Percentiles rank a stretch among this genome's conserved stretches.
Conservation (phyloP, 208 protist species). For the Trypanosoma rangeli region DNA sequence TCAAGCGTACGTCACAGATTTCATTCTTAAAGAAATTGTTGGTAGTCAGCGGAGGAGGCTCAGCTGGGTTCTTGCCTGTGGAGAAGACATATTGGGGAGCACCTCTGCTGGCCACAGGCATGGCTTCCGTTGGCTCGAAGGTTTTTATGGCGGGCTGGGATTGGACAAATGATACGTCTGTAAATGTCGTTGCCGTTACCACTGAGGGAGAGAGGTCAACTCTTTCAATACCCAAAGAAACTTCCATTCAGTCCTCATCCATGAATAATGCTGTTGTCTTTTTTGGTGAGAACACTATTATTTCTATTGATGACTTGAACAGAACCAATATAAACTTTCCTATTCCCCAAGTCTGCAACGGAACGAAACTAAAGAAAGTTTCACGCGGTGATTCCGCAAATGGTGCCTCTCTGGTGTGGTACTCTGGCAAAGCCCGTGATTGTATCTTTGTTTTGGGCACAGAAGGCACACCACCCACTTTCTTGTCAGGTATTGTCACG, state of each 20-base stretch:
- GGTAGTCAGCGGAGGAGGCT: slow-evolving; percentile 4
- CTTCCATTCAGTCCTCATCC: neutral
- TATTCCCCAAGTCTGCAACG: slow-evolving; percentile 4
- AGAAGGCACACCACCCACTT: slow-evolving; percentile 4
- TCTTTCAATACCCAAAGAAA: neutral
- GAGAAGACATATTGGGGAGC: slow-evolving; percentile 15
- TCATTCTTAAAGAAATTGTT: neutral
- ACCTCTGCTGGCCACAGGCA: neutral
- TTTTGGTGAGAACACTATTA: slow-evolving; percentile 14
- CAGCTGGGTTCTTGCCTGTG: slow-evolving; percentile 15
- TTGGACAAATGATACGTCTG: slow-evolving; percentile 6
- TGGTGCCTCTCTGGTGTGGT: slow-evolving; percentile 19
- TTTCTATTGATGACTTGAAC: neutral
- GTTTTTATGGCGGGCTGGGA: slow-evolving; percentile 24
- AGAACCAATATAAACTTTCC: slow-evolving; percentile 1
- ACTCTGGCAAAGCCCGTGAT: neutral
- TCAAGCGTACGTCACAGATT: neutral
- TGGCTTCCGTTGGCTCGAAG: neutral
- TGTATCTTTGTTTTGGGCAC: slow-evolving; percentile 18
- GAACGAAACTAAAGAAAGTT: neutral
- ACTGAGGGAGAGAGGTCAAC: neutral
- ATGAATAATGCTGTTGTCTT: slow-evolving; percentile 1
- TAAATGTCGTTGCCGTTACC: slow-evolving; percentile 16
- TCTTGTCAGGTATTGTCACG: slow-evolving; percentile 4
- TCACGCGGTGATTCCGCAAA: neutral